Evolutionary conservation across 805 yeast species (phyloP), one percentile per base, ranked within the genome.

Genomic region (Candida krabiensis): DNA sequence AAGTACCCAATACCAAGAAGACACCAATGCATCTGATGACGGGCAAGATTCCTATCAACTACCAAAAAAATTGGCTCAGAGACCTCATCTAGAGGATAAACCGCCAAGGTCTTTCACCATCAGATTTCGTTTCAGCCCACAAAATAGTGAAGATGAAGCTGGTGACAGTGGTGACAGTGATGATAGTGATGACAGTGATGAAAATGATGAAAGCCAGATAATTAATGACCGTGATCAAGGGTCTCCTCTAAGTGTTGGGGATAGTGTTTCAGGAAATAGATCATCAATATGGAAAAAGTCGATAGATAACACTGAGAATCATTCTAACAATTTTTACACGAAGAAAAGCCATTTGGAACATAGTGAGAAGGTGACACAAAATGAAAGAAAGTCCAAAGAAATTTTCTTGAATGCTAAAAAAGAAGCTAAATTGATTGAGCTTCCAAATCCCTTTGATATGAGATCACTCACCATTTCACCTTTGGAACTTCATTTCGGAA

Each of bases 401-500:
- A 2, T 9, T 25, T 16, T 45, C 41, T 2, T 15, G 39, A 3
- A 26, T 29, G 2, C 43, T 47, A 16, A 41, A 50, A 33, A 53
- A 45, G 18, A 35, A 3, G 30, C 28, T 7, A 33, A 43, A 11
- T 25, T 40, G n/a, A 37, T 49, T 1, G 38, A 47, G 17, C 43
- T 61, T 18, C 44, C 49, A 4, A 28, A 34, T 14, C 62, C 60
- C 3, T 47, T 49, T 4, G 35, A 45, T 19, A 29, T 38, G 19
- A 41, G 32, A 12, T 32, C 38, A 8, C 19, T 34, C 1, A 23
- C 36, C 13, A 38, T 54, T 9, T 53, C 58, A 2, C 40, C 49
- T 3, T 47, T 70, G 1, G 73, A 73, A 46, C 47, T 72, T 12
- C 63, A 67, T 56, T 70, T 60, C 45, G 83, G 81, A 0, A 50